A percentile compares a stretch with the other conserved stretches of the same genome.
These are phyloP conservation scores for Chionographis japonica DNA, from an alignment of 106 monocot genomes.

Conservation along the genomic window DNA sequence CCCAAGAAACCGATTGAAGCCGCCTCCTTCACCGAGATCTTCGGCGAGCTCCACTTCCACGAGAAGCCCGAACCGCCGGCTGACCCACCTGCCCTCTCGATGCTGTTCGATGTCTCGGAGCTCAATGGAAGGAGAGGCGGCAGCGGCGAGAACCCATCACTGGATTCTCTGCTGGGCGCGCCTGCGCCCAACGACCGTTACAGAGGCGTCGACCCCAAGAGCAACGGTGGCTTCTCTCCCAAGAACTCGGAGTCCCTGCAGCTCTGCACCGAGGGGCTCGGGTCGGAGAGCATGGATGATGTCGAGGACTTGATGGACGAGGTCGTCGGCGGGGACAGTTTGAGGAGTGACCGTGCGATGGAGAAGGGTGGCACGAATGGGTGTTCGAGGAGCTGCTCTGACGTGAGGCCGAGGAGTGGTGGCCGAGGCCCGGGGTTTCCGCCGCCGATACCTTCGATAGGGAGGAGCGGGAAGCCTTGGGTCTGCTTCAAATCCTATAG, in stretches of 20 bases:
- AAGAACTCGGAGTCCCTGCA: constrained; percentile 17
- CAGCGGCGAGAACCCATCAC: neutral
- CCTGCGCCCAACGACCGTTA: too few species aligned
- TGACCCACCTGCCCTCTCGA: neutral
- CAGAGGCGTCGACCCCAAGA: too few species aligned
- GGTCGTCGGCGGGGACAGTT: neutral
- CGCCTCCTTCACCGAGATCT: constrained; percentile 6
- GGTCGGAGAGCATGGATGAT: constrained; percentile 25
- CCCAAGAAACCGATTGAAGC: neutral
- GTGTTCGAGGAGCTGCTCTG: neutral
- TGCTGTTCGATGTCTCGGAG: neutral
- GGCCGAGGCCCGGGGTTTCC: constrained; percentile 1
- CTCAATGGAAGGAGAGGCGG: too few species aligned
- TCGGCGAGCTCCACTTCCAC: constrained; percentile 15
- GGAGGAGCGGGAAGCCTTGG: constrained; percentile 24
- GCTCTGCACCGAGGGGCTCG: constrained; percentile 35
- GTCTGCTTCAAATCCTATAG: constrained; percentile 20
- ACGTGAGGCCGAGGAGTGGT: neutral
- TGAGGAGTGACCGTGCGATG: neutral
- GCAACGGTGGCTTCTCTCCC: neutral
- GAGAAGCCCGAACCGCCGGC: neutral
- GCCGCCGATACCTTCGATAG: constrained; percentile 29
- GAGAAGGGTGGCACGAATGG: neutral
- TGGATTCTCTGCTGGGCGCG: constrained; percentile 5
- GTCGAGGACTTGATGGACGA: constrained; percentile 17